These are phyloP conservation scores for Penicillium sp. DNA, from an alignment of 2,329 filamentous ascomycete genomes.

Conservation along the genomic window DNA sequence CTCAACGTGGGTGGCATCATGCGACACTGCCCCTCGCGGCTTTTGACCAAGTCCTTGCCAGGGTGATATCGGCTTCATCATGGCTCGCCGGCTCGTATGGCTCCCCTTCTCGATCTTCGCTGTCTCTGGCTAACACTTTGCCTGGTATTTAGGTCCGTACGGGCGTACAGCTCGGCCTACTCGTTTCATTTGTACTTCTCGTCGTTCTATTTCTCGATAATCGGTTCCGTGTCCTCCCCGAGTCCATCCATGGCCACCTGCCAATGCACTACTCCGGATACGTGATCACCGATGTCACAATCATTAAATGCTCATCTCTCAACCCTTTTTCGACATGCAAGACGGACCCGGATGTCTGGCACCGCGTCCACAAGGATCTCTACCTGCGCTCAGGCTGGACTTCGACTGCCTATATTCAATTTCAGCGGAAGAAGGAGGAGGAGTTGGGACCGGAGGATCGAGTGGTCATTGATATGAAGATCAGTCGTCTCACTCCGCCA, in stretches of 20 bases:
- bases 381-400: slow-evolving; percentile 77
- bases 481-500: slow-evolving; percentile 73
- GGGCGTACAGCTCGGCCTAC: slow-evolving; percentile 72
- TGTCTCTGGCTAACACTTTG: slow-evolving; percentile 12
- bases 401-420: slow-evolving; percentile 77
- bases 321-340: slow-evolving; percentile 77
- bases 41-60: slow-evolving; percentile 34
- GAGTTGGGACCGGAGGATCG: slow-evolving; percentile 75
- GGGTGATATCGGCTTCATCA: slow-evolving; percentile 37
- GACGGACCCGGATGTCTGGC: slow-evolving; percentile 74
- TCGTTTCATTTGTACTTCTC: slow-evolving; percentile 69
- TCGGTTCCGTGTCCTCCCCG: slow-evolving; percentile 83
- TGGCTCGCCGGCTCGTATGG: slow-evolving; percentile 50
- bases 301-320: slow-evolving; percentile 74
- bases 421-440: slow-evolving; percentile 83
- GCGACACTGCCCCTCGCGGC: slow-evolving; percentile 32
- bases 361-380: slow-evolving; percentile 85
- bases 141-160: slow-evolving; percentile 61
- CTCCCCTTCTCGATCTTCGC: background rate
- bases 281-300: slow-evolving; percentile 82
- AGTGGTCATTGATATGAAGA: slow-evolving; percentile 77
- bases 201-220: slow-evolving; percentile 83
- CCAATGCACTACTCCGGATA: slow-evolving; percentile 83
- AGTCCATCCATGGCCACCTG: slow-evolving; percentile 82
- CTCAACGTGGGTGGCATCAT: slow-evolving; percentile 33